Evolutionary conservation across 495 filamentous ascomycete species (phyloP), one percentile per base, ranked within the genome.

Genomic region (Neurospora sp.): DNA sequence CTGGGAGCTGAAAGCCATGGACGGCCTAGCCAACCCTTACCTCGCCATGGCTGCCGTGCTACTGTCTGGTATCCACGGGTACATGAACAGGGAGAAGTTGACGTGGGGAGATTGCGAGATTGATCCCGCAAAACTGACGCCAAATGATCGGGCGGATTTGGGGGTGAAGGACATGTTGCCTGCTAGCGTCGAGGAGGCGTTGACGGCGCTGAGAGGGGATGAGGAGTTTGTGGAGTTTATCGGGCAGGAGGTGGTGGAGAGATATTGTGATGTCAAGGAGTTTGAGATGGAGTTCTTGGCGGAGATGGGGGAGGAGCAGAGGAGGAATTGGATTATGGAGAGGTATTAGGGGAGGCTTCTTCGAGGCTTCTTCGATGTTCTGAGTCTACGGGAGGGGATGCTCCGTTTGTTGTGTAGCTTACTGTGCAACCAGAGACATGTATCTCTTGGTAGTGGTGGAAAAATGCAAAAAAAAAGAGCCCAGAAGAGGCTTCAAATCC

Each of bases 1-100:
- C 77, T 94, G 91, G 87, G 93, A 94, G 79, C 40, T 95, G 10
- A 89, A 91, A 77, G 84, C 85, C 75, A 75, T 93, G 27, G 93
- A 94, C 80, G 93, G 92, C 0, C 75, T 92, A 20, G 89, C 92
- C 5, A 95, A 94, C 76, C 86, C 90, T 70, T 94, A 93, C 77
- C 80, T 94, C 0, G 90, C 87, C 3, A 74, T 92, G 3, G 88
- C 90, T 14, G 91, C 91, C 0, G 79, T 97, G 9, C 77, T 97
- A 3, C 86, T 86, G 0, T 89, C 88, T 0, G 94, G 94, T 0
- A 82, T 87, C 10, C 71, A 87, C n/a, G 94, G 93, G 0, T 72
- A 93, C 6, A 77, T 80, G 4, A 81, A 80, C 9, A 77, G 82
- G 11, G 79, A 82, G 70, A 75, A 82, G 39, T 77, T 93, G 46